phyloP scores from a whole-genome alignment of 140 eudicot species.

The Bidens hawaiensis region DNA sequence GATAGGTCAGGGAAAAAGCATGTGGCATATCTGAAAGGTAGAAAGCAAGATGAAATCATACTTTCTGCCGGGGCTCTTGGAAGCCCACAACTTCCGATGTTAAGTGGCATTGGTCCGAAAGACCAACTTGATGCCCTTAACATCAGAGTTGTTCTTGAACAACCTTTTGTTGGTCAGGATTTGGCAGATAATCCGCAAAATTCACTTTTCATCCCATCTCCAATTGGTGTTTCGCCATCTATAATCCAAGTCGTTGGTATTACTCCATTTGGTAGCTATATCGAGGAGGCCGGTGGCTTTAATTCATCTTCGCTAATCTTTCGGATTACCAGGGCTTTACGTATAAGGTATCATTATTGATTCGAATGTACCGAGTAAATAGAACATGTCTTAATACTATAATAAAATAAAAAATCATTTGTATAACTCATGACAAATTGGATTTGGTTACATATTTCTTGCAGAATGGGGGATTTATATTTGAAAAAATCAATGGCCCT shows the following conservation, averaged over 20 bases:
- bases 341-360: constrained; percentile 55
- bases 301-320: constrained; percentile 33
- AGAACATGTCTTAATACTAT: no score
- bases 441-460: not conserved
- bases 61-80: constrained; percentile 70
- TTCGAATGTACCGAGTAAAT: no score
- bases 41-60: constrained; percentile 44
- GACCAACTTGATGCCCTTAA: constrained; percentile 50
- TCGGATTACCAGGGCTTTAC: constrained; percentile 55
- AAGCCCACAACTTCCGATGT: constrained; percentile 69
- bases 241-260: constrained; percentile 16
- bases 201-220: constrained; percentile 19
- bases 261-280: constrained; percentile 32
- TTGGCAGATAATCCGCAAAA: constrained; percentile 18
- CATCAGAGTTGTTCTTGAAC: constrained; percentile 31
- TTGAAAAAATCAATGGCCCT: constrained; percentile 19
- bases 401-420: no score
- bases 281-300: constrained; percentile 58
- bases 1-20: constrained; percentile 47
- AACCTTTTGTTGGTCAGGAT: constrained; percentile 19
- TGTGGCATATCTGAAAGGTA: constrained; percentile 40
- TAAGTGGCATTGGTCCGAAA: constrained; percentile 70
- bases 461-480: constrained; percentile 21
- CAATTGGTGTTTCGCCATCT: constrained; percentile 9
- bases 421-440: no score